These are phyloP conservation scores for Phytopythium aichiense DNA, from an alignment of 352 stramenopile genomes.

Conservation along the genomic window DNA sequence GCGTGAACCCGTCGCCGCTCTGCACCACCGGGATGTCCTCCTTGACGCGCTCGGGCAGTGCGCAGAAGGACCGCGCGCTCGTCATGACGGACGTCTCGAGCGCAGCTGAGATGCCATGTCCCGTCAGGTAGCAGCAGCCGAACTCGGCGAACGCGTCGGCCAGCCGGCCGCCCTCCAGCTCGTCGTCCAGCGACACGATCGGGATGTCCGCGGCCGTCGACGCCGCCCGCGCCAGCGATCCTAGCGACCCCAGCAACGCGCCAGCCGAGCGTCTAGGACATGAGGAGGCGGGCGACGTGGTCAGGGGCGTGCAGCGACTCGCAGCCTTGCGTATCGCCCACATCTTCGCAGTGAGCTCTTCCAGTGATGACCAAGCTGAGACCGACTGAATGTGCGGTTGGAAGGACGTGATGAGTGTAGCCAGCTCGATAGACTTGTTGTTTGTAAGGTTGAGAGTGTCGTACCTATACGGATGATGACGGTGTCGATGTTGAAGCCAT, in stretches of 20 bases:
- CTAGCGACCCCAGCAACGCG: neutral
- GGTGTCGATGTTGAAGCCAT: neutral
- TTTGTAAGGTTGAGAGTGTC: neutral
- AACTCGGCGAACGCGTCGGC: constrained; percentile 60
- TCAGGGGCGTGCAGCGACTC: neutral
- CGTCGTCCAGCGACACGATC: constrained; percentile 53
- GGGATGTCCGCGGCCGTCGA: constrained; percentile 20
- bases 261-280: neutral
- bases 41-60: constrained; percentile 44
- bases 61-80: constrained; percentile 55
- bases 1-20: constrained; percentile 69
- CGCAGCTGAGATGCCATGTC: constrained; percentile 48
- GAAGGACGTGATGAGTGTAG: constrained; percentile 1
- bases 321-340: neutral
- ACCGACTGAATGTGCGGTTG: neutral
- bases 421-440: neutral
- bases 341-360: neutral
- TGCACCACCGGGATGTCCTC: constrained; percentile 52
- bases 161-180: constrained; percentile 32
- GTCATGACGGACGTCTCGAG: constrained; percentile 50
- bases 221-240: neutral
- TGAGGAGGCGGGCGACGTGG: neutral
- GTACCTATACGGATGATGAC: neutral
- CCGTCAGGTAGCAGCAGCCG: constrained; percentile 71
- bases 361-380: neutral